Conservation (phyloP, 352 stramenopile genomes). For the Phytophthora vignae region DNA sequence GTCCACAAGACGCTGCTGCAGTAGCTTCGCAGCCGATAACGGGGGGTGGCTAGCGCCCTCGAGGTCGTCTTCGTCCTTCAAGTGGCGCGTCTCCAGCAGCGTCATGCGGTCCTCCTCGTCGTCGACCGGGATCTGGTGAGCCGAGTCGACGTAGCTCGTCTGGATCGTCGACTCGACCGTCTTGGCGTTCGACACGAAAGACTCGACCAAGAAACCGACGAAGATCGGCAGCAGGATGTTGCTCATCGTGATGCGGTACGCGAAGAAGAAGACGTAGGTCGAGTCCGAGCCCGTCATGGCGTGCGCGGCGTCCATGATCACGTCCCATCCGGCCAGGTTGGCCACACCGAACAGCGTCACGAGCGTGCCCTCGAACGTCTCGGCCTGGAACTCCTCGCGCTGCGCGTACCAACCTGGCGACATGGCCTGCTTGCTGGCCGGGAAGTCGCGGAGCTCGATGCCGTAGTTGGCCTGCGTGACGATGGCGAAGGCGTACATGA, state of each 20-base stretch:
- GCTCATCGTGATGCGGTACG: constrained; percentile 83
- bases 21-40: constrained; percentile 16
- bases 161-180: constrained; percentile 70
- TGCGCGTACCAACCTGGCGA: constrained; percentile 74
- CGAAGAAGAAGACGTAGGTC: constrained; percentile 88
- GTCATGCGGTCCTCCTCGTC: constrained; percentile 67
- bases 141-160: constrained; percentile 64
- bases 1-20: constrained; percentile 15
- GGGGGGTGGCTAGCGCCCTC: constrained; percentile 11
- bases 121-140: constrained; percentile 43
- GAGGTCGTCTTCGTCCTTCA: constrained; percentile 39
- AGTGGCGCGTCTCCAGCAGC: constrained; percentile 56
- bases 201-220: constrained; percentile 88
- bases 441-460: constrained; percentile 63
- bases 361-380: constrained; percentile 79
- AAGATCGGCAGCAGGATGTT: constrained; percentile 89
- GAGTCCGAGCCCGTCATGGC: constrained; percentile 62
- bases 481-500: constrained; percentile 88
- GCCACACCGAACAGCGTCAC: constrained; percentile 83
- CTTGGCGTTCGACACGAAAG: constrained; percentile 83
- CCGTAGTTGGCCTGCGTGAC: constrained; percentile 85
- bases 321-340: constrained; percentile 81
- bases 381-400: constrained; percentile 78
- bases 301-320: constrained; percentile 83
- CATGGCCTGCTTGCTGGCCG: constrained; percentile 48